A percentile compares a stretch with the other conserved stretches of the same genome.
phyloP scores from a whole-genome alignment of 345 rosid species.

The Aegle marmelos region DNA sequence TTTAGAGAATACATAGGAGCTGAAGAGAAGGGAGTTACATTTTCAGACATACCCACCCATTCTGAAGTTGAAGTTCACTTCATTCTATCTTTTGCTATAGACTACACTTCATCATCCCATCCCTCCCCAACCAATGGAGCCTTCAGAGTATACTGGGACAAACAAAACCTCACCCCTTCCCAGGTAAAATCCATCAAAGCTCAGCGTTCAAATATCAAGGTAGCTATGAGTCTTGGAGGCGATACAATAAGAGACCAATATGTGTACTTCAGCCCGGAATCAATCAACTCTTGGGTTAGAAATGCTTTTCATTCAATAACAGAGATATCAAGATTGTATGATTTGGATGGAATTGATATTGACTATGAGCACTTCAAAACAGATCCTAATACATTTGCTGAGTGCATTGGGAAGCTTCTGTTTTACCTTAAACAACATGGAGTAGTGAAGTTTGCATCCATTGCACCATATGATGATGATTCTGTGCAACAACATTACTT shows the following conservation, averaged over 20 bases:
- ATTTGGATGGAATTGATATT: slow-evolving; percentile 51
- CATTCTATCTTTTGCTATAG: slow-evolving; percentile 51
- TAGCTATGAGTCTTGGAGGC: slow-evolving; percentile 61
- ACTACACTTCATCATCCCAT: slow-evolving; percentile 33
- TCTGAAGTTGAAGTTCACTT: slow-evolving; percentile 41
- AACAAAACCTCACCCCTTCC: slow-evolving; percentile 31
- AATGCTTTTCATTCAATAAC: slow-evolving; percentile 46
- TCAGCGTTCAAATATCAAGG: slow-evolving; percentile 38
- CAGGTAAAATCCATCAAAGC: slow-evolving; percentile 37
- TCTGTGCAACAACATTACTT: slow-evolving; percentile 45
- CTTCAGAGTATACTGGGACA: slow-evolving; percentile 45
- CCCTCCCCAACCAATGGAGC: slow-evolving; percentile 49
- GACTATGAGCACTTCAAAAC: slow-evolving; percentile 53
- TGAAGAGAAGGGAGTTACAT: slow-evolving; percentile 34
- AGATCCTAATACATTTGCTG: slow-evolving; percentile 51
- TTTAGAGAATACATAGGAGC: slow-evolving; percentile 66
- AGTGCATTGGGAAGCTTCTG: slow-evolving; percentile 51
- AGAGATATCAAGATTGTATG: slow-evolving; percentile 27
- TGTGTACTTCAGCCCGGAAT: slow-evolving; percentile 32
- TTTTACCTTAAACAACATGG: slow-evolving; percentile 27
- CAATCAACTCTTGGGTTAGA: slow-evolving; percentile 48
- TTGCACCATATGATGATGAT: slow-evolving; percentile 49
- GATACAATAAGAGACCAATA: slow-evolving; percentile 19
- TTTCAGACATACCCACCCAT: slow-evolving; percentile 44
- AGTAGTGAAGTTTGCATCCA: slow-evolving; percentile 42